A percentile compares a stretch with the other conserved stretches of the same genome.
Evolutionary conservation across 345 rosid species (phyloP).

Genomic region (Clarkia xantiana): DNA sequence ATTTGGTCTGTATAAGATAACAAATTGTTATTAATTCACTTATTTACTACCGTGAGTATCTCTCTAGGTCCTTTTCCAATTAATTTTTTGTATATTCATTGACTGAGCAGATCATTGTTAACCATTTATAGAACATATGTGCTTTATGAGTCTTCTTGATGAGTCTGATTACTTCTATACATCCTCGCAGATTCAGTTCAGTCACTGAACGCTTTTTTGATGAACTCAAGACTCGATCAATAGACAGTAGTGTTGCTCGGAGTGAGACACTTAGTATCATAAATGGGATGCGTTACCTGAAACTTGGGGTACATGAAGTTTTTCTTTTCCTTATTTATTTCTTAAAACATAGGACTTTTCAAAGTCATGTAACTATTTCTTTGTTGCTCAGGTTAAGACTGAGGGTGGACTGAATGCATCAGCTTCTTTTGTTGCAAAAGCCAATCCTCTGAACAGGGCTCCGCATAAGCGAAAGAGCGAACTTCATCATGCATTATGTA

Average conservation of each 20-base stretch:
- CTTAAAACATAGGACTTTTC: constrained; percentile 4
- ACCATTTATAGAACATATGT: too few relatives aligned
- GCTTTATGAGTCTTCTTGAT: too few relatives aligned
- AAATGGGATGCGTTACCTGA: constrained; percentile 97
- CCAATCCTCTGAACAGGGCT: constrained; percentile 82
- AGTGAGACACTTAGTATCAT: constrained; percentile 89
- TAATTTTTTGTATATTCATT: not conserved
- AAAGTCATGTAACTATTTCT: constrained; percentile 14
- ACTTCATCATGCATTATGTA: constrained; percentile 92
- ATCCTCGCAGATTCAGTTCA: constrained; percentile 69
- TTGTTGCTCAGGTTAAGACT: constrained; percentile 58
- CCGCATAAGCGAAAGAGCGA: constrained; percentile 91
- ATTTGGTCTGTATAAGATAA: too few relatives aligned
- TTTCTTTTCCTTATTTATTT: constrained; percentile 7
- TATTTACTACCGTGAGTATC: too few relatives aligned
- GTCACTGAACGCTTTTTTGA: constrained; percentile 92
- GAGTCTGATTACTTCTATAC: constrained; percentile 1
- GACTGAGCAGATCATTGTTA: not conserved
- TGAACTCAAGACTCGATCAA: constrained; percentile 83
- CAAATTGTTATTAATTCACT: too few relatives aligned
- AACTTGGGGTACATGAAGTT: constrained; percentile 68
- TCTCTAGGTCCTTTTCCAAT: not conserved
- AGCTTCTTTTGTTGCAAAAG: constrained; percentile 96
- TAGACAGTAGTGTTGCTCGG: constrained; percentile 70
- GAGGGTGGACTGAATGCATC: constrained; percentile 99